Evolutionary conservation across 805 yeast genomes (phyloP).

Genomic region (Teunomyces gatunensis): DNA sequence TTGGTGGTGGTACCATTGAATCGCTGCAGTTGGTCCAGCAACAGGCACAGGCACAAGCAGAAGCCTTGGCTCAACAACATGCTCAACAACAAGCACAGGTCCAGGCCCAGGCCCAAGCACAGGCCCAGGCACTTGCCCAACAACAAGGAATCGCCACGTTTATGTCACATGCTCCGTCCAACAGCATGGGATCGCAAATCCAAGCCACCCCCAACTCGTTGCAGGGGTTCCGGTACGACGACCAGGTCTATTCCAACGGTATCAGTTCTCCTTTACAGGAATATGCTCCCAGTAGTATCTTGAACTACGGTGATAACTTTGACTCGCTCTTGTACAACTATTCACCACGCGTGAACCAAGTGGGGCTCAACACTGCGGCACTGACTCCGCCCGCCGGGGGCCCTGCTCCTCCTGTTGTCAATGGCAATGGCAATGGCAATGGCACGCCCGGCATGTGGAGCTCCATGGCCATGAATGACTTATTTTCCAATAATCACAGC

Average conservation of each 20-base stretch:
- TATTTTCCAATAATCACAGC: slow-evolving; percentile 11
- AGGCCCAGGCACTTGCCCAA: slow-evolving; percentile 2
- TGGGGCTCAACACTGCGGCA: neutral
- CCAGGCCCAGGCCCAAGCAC: slow-evolving; percentile 1
- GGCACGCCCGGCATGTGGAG: slow-evolving; percentile 7
- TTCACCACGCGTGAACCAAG: slow-evolving; percentile 4
- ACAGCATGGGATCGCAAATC: neutral
- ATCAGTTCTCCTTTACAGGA: slow-evolving; percentile 9
- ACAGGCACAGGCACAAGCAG: slow-evolving; percentile 2
- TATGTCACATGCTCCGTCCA: neutral
- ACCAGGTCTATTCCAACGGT: slow-evolving; percentile 12
- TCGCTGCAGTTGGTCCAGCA: slow-evolving; percentile 1
- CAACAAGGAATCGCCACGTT: neutral
- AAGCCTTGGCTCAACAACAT: neutral
- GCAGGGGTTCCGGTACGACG: slow-evolving; percentile 18
- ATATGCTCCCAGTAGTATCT: slow-evolving; percentile 5
- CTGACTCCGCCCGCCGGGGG: neutral
- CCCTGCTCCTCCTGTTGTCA: neutral
- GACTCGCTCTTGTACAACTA: slow-evolving; percentile 11
- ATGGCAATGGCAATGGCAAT: neutral
- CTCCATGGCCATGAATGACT: slow-evolving; percentile 8
- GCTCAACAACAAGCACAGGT: slow-evolving; percentile 3
- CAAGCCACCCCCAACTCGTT: neutral
- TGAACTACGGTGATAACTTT: slow-evolving; percentile 9
- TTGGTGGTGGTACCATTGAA: neutral